Conservation (phyloP, 352 stramenopile genomes). For the Phytophthora pini region DNA sequence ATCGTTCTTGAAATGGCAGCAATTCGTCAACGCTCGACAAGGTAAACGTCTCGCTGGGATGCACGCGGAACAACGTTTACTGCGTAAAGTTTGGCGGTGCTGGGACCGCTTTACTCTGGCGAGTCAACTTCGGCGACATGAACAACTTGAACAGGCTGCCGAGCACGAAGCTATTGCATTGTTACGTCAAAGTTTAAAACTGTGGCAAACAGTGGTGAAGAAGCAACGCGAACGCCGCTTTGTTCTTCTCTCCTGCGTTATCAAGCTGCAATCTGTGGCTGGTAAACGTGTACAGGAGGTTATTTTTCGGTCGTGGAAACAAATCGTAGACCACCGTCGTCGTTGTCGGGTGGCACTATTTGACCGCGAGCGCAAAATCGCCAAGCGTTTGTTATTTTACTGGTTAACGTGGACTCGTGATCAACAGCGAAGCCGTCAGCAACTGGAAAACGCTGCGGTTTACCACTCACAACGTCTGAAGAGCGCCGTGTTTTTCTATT, state of each 20-base stretch:
- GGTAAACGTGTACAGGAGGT: slow-evolving; percentile 22
- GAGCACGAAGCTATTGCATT: slow-evolving; percentile 5
- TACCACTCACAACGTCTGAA: slow-evolving; percentile 45
- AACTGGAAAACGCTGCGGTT: slow-evolving; percentile 22
- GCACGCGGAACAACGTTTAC: slow-evolving; percentile 13
- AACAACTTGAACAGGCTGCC: slow-evolving; percentile 19
- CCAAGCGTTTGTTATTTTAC: not conserved
- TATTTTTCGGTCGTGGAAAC: slow-evolving; percentile 33
- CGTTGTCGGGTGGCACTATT: slow-evolving; percentile 6
- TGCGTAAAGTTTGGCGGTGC: slow-evolving; percentile 9
- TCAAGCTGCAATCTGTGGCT: slow-evolving; percentile 50
- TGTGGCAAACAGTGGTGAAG: slow-evolving; percentile 31
- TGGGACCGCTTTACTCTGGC: slow-evolving; percentile 12
- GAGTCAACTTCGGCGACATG: slow-evolving; percentile 8
- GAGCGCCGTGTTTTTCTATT: slow-evolving; percentile 66
- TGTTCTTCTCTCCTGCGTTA: slow-evolving; percentile 54
- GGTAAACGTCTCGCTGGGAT: slow-evolving; percentile 10
- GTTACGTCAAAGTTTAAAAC: slow-evolving; percentile 2
- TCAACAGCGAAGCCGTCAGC: slow-evolving; percentile 7
- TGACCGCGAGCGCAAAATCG: slow-evolving; percentile 4
- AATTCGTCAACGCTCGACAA: slow-evolving; percentile 15
- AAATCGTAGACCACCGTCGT: slow-evolving; percentile 8
- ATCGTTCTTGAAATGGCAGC: slow-evolving; percentile 34
- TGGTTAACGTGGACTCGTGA: slow-evolving; percentile 25
- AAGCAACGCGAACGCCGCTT: slow-evolving; percentile 46